Percentiles rank a stretch among this genome's conserved stretches.
phyloP scores from a whole-genome alignment of 2,329 filamentous ascomycete genomes.

The Pestalotiopsis sp. region DNA sequence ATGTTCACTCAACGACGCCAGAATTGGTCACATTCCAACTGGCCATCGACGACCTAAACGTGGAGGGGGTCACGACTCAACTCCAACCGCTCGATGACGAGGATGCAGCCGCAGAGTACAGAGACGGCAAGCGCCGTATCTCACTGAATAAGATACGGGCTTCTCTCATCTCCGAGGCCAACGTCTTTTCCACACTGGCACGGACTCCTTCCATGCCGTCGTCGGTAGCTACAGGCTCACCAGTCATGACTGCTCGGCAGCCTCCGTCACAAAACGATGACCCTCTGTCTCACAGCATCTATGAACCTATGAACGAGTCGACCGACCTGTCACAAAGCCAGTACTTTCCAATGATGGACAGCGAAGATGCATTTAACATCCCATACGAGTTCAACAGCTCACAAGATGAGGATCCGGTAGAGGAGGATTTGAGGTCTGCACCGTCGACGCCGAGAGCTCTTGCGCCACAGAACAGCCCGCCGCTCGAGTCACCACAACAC shows the following conservation, averaged over 20 bases:
- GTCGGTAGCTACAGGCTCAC: conserved; percentile 52
- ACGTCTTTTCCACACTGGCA: conserved; percentile 62
- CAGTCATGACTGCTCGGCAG: conserved; percentile 33
- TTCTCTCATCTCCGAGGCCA: conserved; percentile 67
- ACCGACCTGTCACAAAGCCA: conserved; percentile 35
- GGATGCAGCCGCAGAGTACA: conserved; percentile 42
- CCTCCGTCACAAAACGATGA: conserved; percentile 25
- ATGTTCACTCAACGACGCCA: conserved; percentile 45
- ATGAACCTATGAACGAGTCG: conserved; percentile 32
- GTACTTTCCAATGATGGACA: conserved; percentile 43
- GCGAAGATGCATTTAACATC: conserved; percentile 58
- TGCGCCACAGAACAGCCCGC: conserved; percentile 35
- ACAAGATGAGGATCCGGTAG: conserved; percentile 32
- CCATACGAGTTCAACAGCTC: conserved; percentile 51
- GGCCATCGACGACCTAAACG: conserved; percentile 62
- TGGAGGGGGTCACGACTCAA: conserved; percentile 64
- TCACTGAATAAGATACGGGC: conserved; percentile 65
- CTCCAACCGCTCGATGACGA: conserved; percentile 28
- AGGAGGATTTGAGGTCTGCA: conserved; percentile 34
- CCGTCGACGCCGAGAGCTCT: conserved; percentile 55
- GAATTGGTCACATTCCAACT: conserved; percentile 67
- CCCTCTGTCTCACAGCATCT: conserved; percentile 17
- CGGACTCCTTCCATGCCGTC: conserved; percentile 61
- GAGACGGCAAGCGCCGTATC: conserved; percentile 67
- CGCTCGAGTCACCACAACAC: conserved; percentile 29